Base-by-base conservation (phyloP, 495 filamentous ascomycete species). In the Xylaria venustula region DNA sequence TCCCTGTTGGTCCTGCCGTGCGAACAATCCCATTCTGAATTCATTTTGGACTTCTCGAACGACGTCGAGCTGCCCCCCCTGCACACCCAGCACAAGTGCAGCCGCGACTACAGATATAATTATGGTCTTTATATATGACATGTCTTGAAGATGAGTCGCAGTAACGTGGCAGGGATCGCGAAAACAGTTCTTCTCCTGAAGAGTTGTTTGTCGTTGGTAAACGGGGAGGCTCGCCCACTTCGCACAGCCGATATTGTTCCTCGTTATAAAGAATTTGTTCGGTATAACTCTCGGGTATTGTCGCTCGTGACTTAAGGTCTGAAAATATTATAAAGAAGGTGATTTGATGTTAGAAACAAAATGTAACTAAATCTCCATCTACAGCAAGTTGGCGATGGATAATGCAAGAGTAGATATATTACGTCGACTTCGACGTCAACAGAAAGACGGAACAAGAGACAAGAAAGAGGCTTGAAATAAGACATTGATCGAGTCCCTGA, bases 31-130 rank as follows among this genome's bases (percentile, higher is more conserved):
- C 62, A 63, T 54, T 2, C 48, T 47, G 37, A 67, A 57, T 40
- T 68, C 64, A 20, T 58, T 57, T 44, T 64, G 67, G 8, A 71
- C 62, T 26, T 71, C 54, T 15, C 61, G 45, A 12, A 59, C 34
- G 9, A 64, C 22, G 17, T 62, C 58, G 30, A 50, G 44, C 30
- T 55, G 59, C 52, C 57, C 61, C 12, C 63, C 64, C 57, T 56
- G 44, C 1, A 53, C 63, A 8, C 64, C 62, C 4, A 34, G 60
- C 23, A 58, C 14, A 37, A 72, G 49, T 28, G 46, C 58, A 42
- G 64, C 55, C 37, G 65, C 49, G 28, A 70, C 25, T 15, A 50
- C n/a, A 9, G 55, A 14, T 28, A 32, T 2, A 22, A 15, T n/a
- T 15, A n/a, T 58, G 7, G 7, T n/a, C 36, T 9, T 42, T n/a